These are phyloP conservation scores for Phragmites australis DNA, from an alignment of 176 grass and related monocot species.

Conservation along the genomic window DNA sequence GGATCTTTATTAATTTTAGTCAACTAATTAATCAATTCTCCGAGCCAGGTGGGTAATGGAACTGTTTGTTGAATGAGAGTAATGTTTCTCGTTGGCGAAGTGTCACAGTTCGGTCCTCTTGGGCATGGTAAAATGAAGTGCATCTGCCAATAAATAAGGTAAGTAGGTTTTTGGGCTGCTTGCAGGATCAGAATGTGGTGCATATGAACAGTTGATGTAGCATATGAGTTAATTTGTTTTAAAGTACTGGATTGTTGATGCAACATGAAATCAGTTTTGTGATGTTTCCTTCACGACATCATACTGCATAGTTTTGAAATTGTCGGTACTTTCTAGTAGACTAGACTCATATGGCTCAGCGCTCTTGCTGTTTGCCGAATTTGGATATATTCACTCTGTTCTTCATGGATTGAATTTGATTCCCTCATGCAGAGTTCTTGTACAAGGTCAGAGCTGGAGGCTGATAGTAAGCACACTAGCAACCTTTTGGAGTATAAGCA, in stretches of 20 bases:
- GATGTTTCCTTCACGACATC: background rate
- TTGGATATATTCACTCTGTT: slow-evolving; percentile 22
- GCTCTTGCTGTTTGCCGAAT: slow-evolving; percentile 14
- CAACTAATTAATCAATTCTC: slow-evolving; percentile 44
- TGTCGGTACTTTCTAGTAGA: background rate
- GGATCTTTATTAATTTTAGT: slow-evolving; percentile 23
- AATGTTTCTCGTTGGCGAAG: slow-evolving; percentile 37
- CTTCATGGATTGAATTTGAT: slow-evolving; percentile 33
- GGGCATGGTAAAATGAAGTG: slow-evolving; percentile 40
- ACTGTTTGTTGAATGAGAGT: slow-evolving; percentile 46
- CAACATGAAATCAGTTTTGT: background rate
- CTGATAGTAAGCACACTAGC: slow-evolving; percentile 69
- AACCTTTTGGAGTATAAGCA: slow-evolving; percentile 50
- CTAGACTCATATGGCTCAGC: no score
- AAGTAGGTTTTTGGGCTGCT: slow-evolving; percentile 15
- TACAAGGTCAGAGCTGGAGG: slow-evolving; percentile 85
- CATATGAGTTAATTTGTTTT: background rate
- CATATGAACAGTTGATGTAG: background rate
- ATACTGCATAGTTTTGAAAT: background rate
- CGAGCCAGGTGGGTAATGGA: slow-evolving; percentile 46
- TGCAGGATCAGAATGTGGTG: slow-evolving; percentile 15
- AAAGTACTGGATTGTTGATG: slow-evolving; percentile 6
- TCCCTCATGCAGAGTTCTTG: slow-evolving; percentile 82
- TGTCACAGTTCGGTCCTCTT: slow-evolving; percentile 43
- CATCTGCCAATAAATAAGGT: slow-evolving; percentile 32